Evolutionary conservation across 208 protist species (phyloP).

Genomic region (Leishmania lainsoni): DNA sequence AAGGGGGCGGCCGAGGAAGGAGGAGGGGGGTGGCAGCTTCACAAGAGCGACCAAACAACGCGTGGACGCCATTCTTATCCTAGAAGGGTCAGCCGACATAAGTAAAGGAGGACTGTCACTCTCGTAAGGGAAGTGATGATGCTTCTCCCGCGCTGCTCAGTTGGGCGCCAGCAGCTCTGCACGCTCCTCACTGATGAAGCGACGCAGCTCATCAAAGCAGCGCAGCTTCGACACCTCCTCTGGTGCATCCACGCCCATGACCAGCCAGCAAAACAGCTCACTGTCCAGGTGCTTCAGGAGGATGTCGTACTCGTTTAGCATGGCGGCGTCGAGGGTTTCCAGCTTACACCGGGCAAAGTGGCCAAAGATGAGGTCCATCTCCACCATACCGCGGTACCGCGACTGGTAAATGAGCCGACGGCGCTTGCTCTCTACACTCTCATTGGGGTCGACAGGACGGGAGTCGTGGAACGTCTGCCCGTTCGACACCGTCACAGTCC

Average conservation of each 20-base stretch:
- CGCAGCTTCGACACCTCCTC: conserved; percentile 45
- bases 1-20: background rate
- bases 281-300: conserved; percentile 88
- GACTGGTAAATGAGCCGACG: conserved; percentile 85
- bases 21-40: background rate
- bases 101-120: background rate
- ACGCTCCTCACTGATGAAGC: conserved; percentile 65
- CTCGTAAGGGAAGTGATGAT: background rate
- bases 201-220: conserved; percentile 49
- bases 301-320: conserved; percentile 84
- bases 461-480: conserved; percentile 68
- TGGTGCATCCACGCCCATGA: conserved; percentile 66
- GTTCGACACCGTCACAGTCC: conserved; percentile 40
- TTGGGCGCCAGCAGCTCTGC: conserved; percentile 53
- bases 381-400: conserved; percentile 85
- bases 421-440: conserved; percentile 66
- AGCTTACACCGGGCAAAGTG: conserved; percentile 74
- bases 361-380: conserved; percentile 91
- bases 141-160: background rate
- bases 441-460: conserved; percentile 52
- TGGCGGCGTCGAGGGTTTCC: conserved; percentile 33
- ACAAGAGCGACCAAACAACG: background rate
- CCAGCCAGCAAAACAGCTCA: conserved; percentile 85
- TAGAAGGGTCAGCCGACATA: background rate
- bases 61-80: background rate